Percentiles rank a stretch among this genome's conserved stretches.
Evolutionary conservation across 306 rosid genomes (phyloP).

Genomic region (Pueraria montana): DNA sequence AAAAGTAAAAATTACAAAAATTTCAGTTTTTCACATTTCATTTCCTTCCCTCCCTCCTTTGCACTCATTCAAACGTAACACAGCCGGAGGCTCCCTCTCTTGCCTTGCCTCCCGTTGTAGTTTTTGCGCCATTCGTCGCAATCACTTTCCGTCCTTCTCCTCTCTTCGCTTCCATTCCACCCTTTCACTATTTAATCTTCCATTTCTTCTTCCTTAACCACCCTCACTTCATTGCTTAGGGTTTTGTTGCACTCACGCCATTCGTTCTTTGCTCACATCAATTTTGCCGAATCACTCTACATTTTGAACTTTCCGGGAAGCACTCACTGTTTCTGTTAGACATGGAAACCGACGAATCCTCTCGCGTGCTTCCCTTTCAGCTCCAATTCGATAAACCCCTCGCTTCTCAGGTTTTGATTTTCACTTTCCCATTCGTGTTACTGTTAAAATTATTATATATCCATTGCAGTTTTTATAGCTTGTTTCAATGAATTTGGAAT

Average conservation of each 20-base stretch:
- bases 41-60: neutral
- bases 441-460: neutral
- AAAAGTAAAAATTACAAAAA: too few species aligned
- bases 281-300: neutral
- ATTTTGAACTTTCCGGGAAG: conserved; percentile 17
- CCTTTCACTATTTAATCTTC: neutral
- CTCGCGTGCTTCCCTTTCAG: conserved; percentile 82
- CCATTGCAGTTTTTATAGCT: neutral
- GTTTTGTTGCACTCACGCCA: conserved; percentile 37
- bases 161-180: neutral
- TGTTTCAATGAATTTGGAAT: conserved; percentile 40
- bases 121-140: neutral
- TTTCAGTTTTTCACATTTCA: neutral
- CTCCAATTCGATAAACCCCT: conserved; percentile 92
- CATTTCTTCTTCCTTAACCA: neutral
- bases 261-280: neutral
- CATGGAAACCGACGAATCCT: conserved; percentile 85
- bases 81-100: neutral
- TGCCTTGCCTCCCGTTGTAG: neutral
- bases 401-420: conserved; percentile 73
- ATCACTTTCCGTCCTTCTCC: neutral
- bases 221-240: conserved; percentile 37
- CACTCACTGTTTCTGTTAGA: conserved; percentile 14
- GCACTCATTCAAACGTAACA: conserved; percentile 24
- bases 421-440: neutral